A percentile compares a stretch with the other conserved stretches of the same genome.
Conservation (phyloP, 176 grass and related monocot species). For the Oryza brachyantha region DNA sequence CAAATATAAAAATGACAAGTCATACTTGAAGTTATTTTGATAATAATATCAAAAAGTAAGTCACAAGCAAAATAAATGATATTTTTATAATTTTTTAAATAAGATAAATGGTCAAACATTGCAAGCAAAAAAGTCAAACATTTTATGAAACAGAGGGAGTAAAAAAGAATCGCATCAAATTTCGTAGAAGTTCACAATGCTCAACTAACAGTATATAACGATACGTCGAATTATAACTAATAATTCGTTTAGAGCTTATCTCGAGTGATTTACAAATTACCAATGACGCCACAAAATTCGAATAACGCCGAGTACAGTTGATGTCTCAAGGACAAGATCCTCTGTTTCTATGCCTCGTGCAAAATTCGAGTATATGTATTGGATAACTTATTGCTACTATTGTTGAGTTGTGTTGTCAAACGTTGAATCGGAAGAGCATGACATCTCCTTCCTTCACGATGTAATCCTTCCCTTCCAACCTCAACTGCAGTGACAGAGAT, state of each 20-base stretch:
- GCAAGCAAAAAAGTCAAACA: too few species aligned
- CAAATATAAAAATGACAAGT: too few species aligned
- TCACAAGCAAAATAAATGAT: too few species aligned
- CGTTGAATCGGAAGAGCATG: conserved; percentile 97
- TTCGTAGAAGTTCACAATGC: neutral
- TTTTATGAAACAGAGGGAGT: too few species aligned
- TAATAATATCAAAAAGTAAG: too few species aligned
- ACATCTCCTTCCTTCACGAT: conserved; percentile 90
- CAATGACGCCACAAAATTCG: neutral
- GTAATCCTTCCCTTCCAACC: conserved; percentile 94
- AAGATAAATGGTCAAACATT: too few species aligned
- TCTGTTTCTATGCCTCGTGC: conserved; percentile 3
- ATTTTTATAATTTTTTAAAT: too few species aligned
- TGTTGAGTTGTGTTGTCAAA: conserved; percentile 38
- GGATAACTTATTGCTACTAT: neutral
- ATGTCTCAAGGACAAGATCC: neutral
- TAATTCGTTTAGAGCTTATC: neutral
- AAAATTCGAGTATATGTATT: conserved; percentile 5
- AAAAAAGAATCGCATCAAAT: neutral
- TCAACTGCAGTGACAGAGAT: conserved; percentile 56
- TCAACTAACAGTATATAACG: neutral
- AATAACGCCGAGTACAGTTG: neutral
- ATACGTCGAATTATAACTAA: neutral
- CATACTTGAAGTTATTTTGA: too few species aligned
- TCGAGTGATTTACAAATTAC: neutral